Base-by-base conservation (phyloP, 331 rosid genomes). In the Acacia concinna region DNA sequence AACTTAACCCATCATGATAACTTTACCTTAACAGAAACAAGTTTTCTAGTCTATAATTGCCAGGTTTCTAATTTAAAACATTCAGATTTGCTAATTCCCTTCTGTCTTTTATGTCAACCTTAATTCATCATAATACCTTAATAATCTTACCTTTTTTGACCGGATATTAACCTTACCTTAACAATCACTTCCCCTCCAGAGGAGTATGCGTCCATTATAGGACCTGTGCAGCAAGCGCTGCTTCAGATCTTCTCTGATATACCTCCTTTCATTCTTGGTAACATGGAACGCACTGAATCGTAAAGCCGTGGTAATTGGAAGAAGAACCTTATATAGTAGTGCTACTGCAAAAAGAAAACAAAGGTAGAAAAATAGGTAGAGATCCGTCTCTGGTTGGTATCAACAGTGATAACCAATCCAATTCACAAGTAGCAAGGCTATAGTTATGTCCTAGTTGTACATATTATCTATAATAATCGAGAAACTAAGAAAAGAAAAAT, bases 211-310 rank as follows among this genome's bases (percentile, higher is more conserved):
- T 91, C 98, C 97, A 93, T 95, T 51, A 64, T 56, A 64, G 81
- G 86, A 86, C 74, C 71, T 6, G 46, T 47, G 91, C 87, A 84
- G 88, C 87, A 70, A 60, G 30, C 88, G 96, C 92, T 89, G 94
- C 97, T 91, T 91, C 90, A 95, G 96, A 93, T 89, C 98, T 91
- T 93, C 97, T 81, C 93, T 79, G 84, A 89, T 71, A 81, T 35
- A 74, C 84, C 88, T 85, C 68, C 85, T 74, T 77, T 82, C 87
- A 76, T 86, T 83, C 75, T 84, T 85, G 7, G 81, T 81, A 82
- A 84, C 78, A 87, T 60, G 76, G 8, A 85, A 73, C 60, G 59
- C 79, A 74, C 52, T 65, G 73, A 78, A 73, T 31, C 38, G 79
- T 81, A 82, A 82, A 85, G 92, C 90, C 89, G 89, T 89, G 62